Conservation (phyloP, 331 rosid species). For the Prunus yedoensis region DNA sequence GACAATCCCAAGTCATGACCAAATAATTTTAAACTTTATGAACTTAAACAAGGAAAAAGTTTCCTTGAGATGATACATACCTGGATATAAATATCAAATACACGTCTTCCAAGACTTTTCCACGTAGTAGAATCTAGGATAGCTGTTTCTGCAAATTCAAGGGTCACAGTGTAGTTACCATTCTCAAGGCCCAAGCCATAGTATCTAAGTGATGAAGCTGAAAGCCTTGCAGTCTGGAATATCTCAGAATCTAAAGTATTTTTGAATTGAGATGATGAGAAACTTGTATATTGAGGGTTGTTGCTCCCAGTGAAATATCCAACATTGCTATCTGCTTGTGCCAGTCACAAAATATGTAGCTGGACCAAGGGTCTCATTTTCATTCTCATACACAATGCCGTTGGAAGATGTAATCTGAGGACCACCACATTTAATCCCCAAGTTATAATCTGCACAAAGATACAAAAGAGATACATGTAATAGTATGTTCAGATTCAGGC, state of each 20-base stretch:
- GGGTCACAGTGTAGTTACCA: constrained; percentile 66
- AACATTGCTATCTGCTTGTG: constrained; percentile 47
- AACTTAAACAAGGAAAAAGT: background rate
- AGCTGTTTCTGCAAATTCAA: constrained; percentile 59
- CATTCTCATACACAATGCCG: constrained; percentile 42
- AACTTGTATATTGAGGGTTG: constrained; percentile 28
- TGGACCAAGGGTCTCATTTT: constrained; percentile 66
- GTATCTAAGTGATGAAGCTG: constrained; percentile 80
- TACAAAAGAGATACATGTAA: background rate
- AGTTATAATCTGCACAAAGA: constrained; percentile 53
- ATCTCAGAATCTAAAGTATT: constrained; percentile 50
- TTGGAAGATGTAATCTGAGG: constrained; percentile 36
- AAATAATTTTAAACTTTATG: background rate
- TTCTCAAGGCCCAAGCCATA: constrained; percentile 85
- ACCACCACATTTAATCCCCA: constrained; percentile 79
- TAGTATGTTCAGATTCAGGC: background rate
- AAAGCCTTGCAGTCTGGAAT: constrained; percentile 67
- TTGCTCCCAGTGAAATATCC: constrained; percentile 44
- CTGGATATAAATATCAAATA: constrained; percentile 83
- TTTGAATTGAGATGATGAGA: constrained; percentile 41
- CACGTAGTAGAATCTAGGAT: constrained; percentile 41
- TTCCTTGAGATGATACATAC: constrained; percentile 30
- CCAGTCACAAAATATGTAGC: constrained; percentile 58
- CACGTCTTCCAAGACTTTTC: constrained; percentile 67
- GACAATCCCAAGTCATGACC: background rate